Conservation (phyloP, 2,329 filamentous ascomycete genomes). For the Aspergillus luchuensis region DNA sequence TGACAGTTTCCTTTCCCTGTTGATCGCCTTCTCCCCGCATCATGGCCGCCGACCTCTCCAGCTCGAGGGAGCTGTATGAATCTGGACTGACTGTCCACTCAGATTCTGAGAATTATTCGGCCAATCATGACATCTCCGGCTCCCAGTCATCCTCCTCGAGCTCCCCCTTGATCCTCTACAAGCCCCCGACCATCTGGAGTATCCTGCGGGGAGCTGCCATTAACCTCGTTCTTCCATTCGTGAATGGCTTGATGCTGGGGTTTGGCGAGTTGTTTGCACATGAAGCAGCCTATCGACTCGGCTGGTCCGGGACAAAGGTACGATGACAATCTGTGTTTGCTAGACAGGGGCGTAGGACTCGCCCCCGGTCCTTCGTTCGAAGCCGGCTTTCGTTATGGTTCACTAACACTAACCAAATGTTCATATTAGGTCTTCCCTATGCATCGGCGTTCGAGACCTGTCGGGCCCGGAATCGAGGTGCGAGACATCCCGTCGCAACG, state of each 20-base stretch:
- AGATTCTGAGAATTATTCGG: constrained; percentile 52
- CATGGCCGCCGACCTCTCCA: constrained; percentile 37
- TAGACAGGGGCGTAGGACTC: too few species aligned
- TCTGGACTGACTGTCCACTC: constrained; percentile 49
- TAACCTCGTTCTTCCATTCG: constrained; percentile 90
- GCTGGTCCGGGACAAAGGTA: constrained; percentile 95
- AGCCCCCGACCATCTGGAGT: constrained; percentile 83
- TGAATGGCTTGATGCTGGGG: constrained; percentile 97
- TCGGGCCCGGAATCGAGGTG: constrained; percentile 83
- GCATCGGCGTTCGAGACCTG: constrained; percentile 64
- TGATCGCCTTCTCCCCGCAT: constrained; percentile 11
- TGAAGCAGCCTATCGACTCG: constrained; percentile 87
- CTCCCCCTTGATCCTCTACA: constrained; percentile 65
- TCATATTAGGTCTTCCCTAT: constrained; percentile 56
- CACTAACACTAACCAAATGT: not conserved
- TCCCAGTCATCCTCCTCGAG: constrained; percentile 37
- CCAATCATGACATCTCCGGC: constrained; percentile 40
- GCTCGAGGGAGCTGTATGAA: constrained; percentile 44
- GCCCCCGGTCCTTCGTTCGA: not conserved
- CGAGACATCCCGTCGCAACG: constrained; percentile 64
- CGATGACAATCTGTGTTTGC: constrained; percentile 24
- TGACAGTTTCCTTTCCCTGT: constrained; percentile 1
- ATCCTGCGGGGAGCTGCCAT: constrained; percentile 86
- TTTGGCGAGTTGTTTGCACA: constrained; percentile 97
- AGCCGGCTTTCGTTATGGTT: not conserved